A percentile compares a stretch with the other conserved stretches of the same genome.
Evolutionary conservation across 768 basidiomycete species (phyloP).

Genomic region (Kwoniella dejecticola): DNA sequence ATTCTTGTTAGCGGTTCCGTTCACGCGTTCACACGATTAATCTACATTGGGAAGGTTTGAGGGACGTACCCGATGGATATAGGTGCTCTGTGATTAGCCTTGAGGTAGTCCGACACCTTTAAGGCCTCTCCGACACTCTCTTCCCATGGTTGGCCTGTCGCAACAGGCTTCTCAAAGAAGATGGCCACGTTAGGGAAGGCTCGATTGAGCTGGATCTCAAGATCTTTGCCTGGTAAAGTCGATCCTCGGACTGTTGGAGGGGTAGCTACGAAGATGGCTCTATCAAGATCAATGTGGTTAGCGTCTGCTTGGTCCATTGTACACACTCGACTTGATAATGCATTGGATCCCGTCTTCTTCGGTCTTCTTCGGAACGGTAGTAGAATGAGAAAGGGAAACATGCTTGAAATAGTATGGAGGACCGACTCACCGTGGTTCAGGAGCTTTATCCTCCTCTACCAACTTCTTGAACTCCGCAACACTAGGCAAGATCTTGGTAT

Average conservation of each 20-base stretch:
- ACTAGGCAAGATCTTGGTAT: conserved; percentile 59
- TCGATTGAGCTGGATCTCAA: conserved; percentile 82
- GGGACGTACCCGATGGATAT: conserved; percentile 71
- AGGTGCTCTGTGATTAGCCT: conserved; percentile 65
- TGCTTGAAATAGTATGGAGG: neutral
- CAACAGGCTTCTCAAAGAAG: conserved; percentile 89
- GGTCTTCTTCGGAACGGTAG: too few species aligned
- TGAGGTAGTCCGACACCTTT: conserved; percentile 70
- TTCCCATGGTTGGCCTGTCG: conserved; percentile 66
- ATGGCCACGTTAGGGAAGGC: conserved; percentile 80
- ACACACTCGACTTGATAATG: neutral
- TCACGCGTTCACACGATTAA: too few species aligned
- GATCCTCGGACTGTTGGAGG: conserved; percentile 89
- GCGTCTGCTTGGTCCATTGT: neutral
- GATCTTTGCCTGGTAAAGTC: conserved; percentile 68
- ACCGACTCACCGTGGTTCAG: conserved; percentile 36
- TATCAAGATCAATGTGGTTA: conserved; percentile 39
- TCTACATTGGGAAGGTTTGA: too few species aligned
- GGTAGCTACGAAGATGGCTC: conserved; percentile 81
- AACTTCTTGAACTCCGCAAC: conserved; percentile 25
- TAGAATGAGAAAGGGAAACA: neutral
- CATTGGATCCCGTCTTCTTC: neutral
- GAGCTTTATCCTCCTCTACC: conserved; percentile 26
- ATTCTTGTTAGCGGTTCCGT: too few species aligned
- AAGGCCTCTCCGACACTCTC: conserved; percentile 63